These are phyloP conservation scores for Thraustochytrium striatum DNA, from an alignment of 352 stramenopile species.

Conservation along the genomic window DNA sequence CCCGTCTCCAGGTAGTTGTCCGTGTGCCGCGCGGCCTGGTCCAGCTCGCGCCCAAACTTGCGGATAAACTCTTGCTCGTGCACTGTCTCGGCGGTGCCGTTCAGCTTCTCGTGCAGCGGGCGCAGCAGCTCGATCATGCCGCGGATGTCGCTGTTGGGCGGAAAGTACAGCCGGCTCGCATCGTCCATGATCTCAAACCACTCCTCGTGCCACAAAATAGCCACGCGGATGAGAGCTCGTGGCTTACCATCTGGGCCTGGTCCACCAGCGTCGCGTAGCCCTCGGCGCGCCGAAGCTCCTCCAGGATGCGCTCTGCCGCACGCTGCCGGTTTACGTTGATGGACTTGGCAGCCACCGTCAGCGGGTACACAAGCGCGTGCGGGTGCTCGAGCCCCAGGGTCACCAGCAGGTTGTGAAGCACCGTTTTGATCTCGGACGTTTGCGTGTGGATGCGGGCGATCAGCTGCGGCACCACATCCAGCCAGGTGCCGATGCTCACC, in stretches of 20 bases:
- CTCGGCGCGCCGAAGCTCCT: conserved; percentile 79
- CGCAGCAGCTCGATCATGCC: conserved; percentile 89
- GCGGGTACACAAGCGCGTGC: conserved; percentile 95
- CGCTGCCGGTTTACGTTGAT: conserved; percentile 79
- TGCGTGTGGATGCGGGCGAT: conserved; percentile 76
- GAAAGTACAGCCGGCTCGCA: conserved; percentile 90
- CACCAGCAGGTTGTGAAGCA: conserved; percentile 59
- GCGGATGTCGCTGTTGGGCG: conserved; percentile 77
- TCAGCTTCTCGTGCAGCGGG: conserved; percentile 84
- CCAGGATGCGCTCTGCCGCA: conserved; percentile 89
- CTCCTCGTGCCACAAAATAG: conserved; percentile 97
- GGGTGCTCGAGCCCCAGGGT: conserved; percentile 79
- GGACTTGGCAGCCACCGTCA: conserved; percentile 92
- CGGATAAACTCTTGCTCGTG: conserved; percentile 80
- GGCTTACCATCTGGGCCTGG: conserved; percentile 88
- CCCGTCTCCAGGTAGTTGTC: conserved; percentile 14
- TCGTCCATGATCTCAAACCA: conserved; percentile 98
- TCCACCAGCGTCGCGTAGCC: conserved; percentile 86
- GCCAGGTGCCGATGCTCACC: conserved; percentile 93
- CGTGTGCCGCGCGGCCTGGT: conserved; percentile 44
- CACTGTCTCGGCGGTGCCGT: conserved; percentile 71
- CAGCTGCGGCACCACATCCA: conserved; percentile 93
- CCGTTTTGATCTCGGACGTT: conserved; percentile 51
- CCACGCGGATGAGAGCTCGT: conserved; percentile 95
- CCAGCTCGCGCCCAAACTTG: conserved; percentile 58